Evolutionary conservation across 2,329 filamentous ascomycete species (phyloP).

Genomic region (Colletotrichum agaves): DNA sequence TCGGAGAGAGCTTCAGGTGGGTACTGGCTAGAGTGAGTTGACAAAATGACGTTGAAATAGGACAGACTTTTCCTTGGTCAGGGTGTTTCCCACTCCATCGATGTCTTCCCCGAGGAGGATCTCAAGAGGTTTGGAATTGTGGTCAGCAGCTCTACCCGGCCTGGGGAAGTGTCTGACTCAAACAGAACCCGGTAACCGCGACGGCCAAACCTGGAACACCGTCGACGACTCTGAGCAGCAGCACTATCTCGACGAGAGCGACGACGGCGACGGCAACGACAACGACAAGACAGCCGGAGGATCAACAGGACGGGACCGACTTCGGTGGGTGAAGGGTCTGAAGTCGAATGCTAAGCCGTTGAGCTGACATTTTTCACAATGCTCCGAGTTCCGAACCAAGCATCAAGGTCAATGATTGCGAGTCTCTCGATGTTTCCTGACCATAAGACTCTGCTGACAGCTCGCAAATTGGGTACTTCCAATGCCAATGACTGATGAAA

Average conservation of each 20-base stretch:
- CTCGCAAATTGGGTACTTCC: constrained; percentile 26
- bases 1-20: constrained; percentile 47
- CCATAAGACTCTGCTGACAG: background rate
- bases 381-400: constrained; percentile 22
- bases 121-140: constrained; percentile 37
- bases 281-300: constrained; percentile 23
- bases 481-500: constrained; percentile 10
- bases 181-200: constrained; percentile 28
- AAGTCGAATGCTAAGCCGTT: background rate
- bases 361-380: constrained; percentile 17
- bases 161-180: background rate
- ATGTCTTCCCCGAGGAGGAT: constrained; percentile 35
- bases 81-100: constrained; percentile 34
- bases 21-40: background rate
- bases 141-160: background rate
- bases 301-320: constrained; percentile 20
- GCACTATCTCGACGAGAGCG: background rate
- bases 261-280: background rate
- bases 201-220: background rate
- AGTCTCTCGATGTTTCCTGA: background rate
- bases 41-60: background rate
- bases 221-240: constrained; percentile 25
- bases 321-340: background rate
- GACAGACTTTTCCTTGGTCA: constrained; percentile 33
- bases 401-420: constrained; percentile 29